Conservation (phyloP, 2,329 filamentous ascomycete genomes). For the Colletotrichum shisoi region DNA sequence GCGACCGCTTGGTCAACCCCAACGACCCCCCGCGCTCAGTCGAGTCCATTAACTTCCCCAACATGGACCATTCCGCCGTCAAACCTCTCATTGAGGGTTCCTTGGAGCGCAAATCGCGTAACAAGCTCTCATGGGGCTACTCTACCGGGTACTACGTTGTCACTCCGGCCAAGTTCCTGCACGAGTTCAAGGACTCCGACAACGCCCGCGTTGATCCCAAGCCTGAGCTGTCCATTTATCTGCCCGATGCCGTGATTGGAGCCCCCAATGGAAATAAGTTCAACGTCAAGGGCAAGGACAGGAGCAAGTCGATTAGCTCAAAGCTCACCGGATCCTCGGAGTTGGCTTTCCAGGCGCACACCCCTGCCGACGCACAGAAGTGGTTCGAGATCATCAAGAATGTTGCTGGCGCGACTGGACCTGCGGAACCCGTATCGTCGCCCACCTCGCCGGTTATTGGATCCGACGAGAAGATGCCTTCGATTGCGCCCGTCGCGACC, state of each 20-base stretch:
- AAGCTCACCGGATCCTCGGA: slow-evolving; percentile 83
- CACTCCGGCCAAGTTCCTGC: slow-evolving; percentile 85
- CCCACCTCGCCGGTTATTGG: slow-evolving; percentile 48
- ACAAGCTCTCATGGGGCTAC: slow-evolving; percentile 80
- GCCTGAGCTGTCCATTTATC: slow-evolving; percentile 88
- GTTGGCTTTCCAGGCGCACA: slow-evolving; percentile 86
- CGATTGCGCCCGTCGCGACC: slow-evolving; percentile 40
- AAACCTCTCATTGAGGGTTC: slow-evolving; percentile 85
- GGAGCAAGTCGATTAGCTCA: slow-evolving; percentile 78
- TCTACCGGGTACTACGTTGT: slow-evolving; percentile 88
- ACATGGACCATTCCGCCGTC: slow-evolving; percentile 83
- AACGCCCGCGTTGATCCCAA: slow-evolving; percentile 72
- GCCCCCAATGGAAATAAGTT: slow-evolving; percentile 80
- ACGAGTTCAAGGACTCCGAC: slow-evolving; percentile 96
- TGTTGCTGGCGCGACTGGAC: slow-evolving; percentile 62
- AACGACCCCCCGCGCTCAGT: slow-evolving; percentile 76
- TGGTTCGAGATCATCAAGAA: slow-evolving; percentile 80
- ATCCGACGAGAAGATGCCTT: slow-evolving; percentile 44
- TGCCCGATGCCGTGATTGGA: slow-evolving; percentile 87
- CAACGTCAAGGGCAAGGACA: slow-evolving; percentile 93
- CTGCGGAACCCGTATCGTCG: slow-evolving; percentile 45
- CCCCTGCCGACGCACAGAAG: slow-evolving; percentile 77
- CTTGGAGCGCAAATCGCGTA: slow-evolving; percentile 88
- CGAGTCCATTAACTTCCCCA: slow-evolving; percentile 80
- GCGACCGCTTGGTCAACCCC: slow-evolving; percentile 78